These are phyloP conservation scores for Diaporthe sp. DNA, from an alignment of 2,329 filamentous ascomycete species.

Conservation along the genomic window DNA sequence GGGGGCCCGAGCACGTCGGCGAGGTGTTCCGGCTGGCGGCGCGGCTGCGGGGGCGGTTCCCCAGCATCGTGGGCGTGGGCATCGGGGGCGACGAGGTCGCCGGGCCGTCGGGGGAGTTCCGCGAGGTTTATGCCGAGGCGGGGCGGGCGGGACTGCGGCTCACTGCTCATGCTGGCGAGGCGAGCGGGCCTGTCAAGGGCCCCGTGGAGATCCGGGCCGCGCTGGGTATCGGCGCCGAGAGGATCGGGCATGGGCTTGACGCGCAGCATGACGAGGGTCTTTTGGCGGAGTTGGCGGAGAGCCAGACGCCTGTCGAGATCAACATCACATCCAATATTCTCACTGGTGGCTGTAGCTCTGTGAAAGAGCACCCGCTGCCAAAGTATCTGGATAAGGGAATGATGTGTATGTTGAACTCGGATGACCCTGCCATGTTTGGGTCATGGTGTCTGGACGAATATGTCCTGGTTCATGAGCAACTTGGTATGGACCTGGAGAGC, in stretches of 20 bases:
- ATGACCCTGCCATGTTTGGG: slow-evolving; percentile 43
- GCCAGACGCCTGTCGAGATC: slow-evolving; percentile 40
- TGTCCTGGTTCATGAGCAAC: slow-evolving; percentile 37
- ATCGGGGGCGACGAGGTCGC: slow-evolving; percentile 42
- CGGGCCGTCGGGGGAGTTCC: slow-evolving; percentile 38
- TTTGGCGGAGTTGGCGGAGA: slow-evolving; percentile 30
- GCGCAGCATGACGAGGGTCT: slow-evolving; percentile 41
- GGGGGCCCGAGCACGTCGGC: slow-evolving; percentile 36
- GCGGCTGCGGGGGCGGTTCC: slow-evolving; percentile 32
- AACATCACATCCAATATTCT: slow-evolving; percentile 43
- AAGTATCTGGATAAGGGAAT: slow-evolving; percentile 31
- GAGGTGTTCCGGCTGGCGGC: slow-evolving; percentile 40
- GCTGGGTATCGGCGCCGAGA: slow-evolving; percentile 40
- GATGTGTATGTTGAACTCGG: slow-evolving; percentile 39
- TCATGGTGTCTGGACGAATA: slow-evolving; percentile 42
- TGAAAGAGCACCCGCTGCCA: slow-evolving; percentile 40
- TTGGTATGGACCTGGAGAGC: slow-evolving; percentile 33
- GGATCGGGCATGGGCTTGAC: slow-evolving; percentile 42
- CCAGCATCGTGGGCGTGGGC: slow-evolving; percentile 41
- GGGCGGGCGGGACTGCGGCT: slow-evolving; percentile 40
- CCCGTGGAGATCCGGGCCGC: slow-evolving; percentile 41
- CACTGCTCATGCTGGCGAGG: slow-evolving; percentile 42
- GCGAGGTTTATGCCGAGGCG: slow-evolving; percentile 40
- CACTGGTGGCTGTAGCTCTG: slow-evolving; percentile 38
- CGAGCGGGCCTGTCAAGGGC: slow-evolving; percentile 39